A percentile compares a stretch with the other conserved stretches of the same genome.
Conservation (phyloP, 768 basidiomycete species). For the Coprinopsis marcescibilis region DNA sequence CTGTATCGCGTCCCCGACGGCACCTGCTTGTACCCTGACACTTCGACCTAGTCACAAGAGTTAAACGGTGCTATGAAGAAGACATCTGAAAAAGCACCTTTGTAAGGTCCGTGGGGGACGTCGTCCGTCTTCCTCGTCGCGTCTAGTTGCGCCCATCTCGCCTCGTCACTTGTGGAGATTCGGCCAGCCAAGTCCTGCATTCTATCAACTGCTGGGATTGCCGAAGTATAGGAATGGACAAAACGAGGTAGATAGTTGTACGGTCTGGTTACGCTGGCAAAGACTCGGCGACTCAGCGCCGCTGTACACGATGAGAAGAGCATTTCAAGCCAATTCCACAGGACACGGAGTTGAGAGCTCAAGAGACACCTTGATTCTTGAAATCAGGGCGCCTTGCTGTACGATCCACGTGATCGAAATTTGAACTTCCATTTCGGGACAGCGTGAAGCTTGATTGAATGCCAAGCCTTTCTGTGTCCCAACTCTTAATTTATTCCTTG, state of each 20-base stretch:
- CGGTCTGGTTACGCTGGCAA: too few relatives aligned
- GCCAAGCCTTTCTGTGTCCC: background rate
- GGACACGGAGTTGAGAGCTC: background rate
- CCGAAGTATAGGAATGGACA: too few relatives aligned
- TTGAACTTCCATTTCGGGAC: background rate
- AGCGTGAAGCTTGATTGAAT: background rate
- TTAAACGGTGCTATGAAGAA: constrained; percentile 7
- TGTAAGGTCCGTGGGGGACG: constrained; percentile 46
- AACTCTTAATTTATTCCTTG: background rate
- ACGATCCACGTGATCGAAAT: constrained; percentile 9
- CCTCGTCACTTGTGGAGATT: too few relatives aligned
- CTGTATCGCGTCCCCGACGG: constrained; percentile 42
- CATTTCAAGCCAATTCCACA: too few relatives aligned
- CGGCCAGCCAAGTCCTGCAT: too few relatives aligned
- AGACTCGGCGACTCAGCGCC: too few relatives aligned
- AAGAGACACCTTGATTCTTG: too few relatives aligned
- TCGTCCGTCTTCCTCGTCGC: constrained; percentile 10
- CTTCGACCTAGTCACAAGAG: constrained; percentile 49
- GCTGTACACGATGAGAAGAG: too few relatives aligned
- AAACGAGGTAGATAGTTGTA: too few relatives aligned
- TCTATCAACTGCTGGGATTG: too few relatives aligned
- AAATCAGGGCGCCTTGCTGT: too few relatives aligned
- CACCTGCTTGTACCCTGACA: constrained; percentile 37
- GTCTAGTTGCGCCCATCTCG: constrained; percentile 19
- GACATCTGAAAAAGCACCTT: constrained; percentile 34